Evolutionary conservation across 2,329 filamentous ascomycete genomes (phyloP).

Genomic region (Mollisia scopiformis): DNA sequence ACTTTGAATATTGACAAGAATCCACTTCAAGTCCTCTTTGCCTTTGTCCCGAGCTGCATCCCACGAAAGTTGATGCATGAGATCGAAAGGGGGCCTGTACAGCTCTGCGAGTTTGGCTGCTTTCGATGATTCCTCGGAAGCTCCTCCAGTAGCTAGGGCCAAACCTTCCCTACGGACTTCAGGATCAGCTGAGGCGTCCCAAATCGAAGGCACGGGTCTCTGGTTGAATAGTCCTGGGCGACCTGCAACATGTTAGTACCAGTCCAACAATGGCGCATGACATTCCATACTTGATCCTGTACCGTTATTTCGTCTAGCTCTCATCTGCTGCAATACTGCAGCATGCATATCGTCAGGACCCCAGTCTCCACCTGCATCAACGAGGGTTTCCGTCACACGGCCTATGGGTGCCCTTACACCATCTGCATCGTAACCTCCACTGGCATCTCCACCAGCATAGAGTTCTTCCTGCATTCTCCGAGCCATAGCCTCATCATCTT

Average conservation of each 20-base stretch:
- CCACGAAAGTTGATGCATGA: constrained; percentile 82
- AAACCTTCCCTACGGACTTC: constrained; percentile 53
- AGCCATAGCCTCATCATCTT: constrained; percentile 94
- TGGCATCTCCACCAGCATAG: constrained; percentile 61
- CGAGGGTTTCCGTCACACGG: constrained; percentile 86
- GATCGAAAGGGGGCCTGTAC: constrained; percentile 88
- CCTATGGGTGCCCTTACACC: constrained; percentile 88
- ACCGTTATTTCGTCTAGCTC: constrained; percentile 37
- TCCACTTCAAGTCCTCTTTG: constrained; percentile 89
- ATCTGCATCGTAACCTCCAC: constrained; percentile 50
- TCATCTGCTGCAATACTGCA: constrained; percentile 28
- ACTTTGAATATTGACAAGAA: constrained; percentile 94
- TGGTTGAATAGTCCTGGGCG: constrained; percentile 73
- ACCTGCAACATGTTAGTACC: constrained; percentile 25
- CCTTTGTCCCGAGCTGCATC: constrained; percentile 83
- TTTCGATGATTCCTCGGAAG: constrained; percentile 68
- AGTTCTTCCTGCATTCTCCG: constrained; percentile 89
- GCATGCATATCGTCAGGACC: constrained; percentile 45
- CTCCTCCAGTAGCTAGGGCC: constrained; percentile 64
- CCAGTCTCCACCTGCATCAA: constrained; percentile 66
- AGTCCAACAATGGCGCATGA: constrained; percentile 5
- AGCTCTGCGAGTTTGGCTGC: constrained; percentile 84
- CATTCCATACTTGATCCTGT: constrained; percentile 20
- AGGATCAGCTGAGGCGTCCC: constrained; percentile 47
- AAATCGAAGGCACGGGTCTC: constrained; percentile 49